Conservation (phyloP, 2,329 filamentous ascomycete species). For the Nigrospora osmanthi region DNA sequence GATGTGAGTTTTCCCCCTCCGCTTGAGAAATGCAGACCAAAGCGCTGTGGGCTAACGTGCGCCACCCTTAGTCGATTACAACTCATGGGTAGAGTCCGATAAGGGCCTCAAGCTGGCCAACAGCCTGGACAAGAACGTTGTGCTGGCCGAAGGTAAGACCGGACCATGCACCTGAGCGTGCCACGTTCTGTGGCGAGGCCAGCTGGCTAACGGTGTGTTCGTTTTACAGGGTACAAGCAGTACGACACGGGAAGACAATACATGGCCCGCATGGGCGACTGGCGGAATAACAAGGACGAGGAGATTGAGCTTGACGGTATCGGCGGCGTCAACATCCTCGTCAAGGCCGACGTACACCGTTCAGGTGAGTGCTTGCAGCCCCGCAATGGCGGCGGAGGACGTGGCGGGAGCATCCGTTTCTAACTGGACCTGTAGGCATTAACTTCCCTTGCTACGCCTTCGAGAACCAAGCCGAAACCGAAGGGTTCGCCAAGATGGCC, state of each 20-base stretch:
- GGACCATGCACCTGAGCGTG: neutral
- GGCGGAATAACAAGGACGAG: conserved; percentile 83
- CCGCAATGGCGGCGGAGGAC: neutral
- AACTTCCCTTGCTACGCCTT: conserved; percentile 97
- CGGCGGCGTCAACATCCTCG: conserved; percentile 92
- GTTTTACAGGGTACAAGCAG: conserved; percentile 70
- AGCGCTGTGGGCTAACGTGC: conserved; percentile 10
- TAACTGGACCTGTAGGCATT: conserved; percentile 54
- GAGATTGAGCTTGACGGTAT: conserved; percentile 92
- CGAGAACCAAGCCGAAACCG: conserved; percentile 97
- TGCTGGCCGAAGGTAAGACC: conserved; percentile 77
- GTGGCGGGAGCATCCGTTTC: neutral
- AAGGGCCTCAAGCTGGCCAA: conserved; percentile 70
- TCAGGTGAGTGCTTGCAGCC: conserved; percentile 53
- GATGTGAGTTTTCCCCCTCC: conserved; percentile 59
- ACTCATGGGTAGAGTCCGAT: conserved; percentile 95
- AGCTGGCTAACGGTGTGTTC: conserved; percentile 1
- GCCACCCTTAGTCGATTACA: conserved; percentile 73
- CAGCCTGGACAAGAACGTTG: conserved; percentile 66
- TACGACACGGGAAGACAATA: conserved; percentile 85
- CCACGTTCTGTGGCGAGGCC: neutral
- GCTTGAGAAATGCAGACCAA: too few species aligned
- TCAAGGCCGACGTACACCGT: conserved; percentile 96
- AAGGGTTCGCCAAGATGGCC: conserved; percentile 98
- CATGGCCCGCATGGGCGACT: conserved; percentile 87